A percentile compares a stretch with the other conserved stretches of the same genome.
These are phyloP conservation scores for Sporisorium reilianum DNA, from an alignment of 1,284 basidiomycete genomes.

Conservation along the genomic window DNA sequence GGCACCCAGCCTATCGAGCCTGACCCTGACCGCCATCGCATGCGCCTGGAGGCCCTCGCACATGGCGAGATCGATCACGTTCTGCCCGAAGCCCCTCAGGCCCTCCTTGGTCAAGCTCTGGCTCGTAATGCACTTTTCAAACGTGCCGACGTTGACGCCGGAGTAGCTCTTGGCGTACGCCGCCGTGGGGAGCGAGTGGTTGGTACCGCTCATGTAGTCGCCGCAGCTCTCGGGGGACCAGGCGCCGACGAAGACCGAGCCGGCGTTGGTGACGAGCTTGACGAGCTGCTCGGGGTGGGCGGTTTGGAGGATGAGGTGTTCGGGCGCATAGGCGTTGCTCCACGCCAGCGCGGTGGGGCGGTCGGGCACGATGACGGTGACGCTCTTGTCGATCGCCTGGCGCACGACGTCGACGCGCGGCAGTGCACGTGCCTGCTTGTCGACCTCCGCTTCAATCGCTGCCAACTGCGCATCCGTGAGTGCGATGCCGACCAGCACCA, in stretches of 20 bases:
- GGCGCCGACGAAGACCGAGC: slow-evolving; percentile 91
- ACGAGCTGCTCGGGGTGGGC: slow-evolving; percentile 54
- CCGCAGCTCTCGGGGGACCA: slow-evolving; percentile 87
- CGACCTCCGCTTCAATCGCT: slow-evolving; percentile 86
- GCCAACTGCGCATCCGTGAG: slow-evolving; percentile 77
- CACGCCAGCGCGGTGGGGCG: slow-evolving; percentile 85
- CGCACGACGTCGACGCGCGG: slow-evolving; percentile 90
- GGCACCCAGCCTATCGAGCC: slow-evolving; percentile 52
- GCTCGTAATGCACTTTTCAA: slow-evolving; percentile 98
- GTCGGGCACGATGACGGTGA: slow-evolving; percentile 82
- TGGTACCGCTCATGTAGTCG: slow-evolving; percentile 98
- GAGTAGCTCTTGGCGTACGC: slow-evolving; percentile 98
- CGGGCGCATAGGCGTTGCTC: slow-evolving; percentile 92
- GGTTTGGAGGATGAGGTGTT: slow-evolving; percentile 73
- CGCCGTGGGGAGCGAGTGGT: slow-evolving; percentile 80
- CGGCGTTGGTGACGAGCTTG: slow-evolving; percentile 72
- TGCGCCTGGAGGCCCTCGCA: slow-evolving; percentile 96
- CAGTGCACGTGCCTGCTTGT: slow-evolving; percentile 86
- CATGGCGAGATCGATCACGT: slow-evolving; percentile 90
- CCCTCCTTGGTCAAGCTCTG: slow-evolving; percentile 89
- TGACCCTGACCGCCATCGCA: slow-evolving; percentile 73
- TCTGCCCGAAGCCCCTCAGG: slow-evolving; percentile 82
- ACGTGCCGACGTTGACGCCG: slow-evolving; percentile 95
- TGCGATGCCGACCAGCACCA: slow-evolving; percentile 86
- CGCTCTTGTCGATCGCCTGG: slow-evolving; percentile 88